Conservation (phyloP, 371 early-diverging fungal genomes). For the Mortierella polycephala region DNA sequence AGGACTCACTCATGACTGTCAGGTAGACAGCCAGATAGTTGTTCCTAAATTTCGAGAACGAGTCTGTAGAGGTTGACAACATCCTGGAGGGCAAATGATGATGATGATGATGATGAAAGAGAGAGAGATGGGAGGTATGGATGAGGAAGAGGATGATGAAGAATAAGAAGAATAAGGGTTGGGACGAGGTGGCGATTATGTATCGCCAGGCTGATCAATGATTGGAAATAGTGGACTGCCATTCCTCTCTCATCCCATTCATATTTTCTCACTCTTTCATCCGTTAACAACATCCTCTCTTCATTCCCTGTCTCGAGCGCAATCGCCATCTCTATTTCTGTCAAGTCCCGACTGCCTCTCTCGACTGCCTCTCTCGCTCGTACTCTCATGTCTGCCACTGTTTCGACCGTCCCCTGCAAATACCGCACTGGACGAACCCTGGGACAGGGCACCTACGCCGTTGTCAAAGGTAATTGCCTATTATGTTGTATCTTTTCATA, state of each 20-base stretch:
- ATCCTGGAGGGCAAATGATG: neutral
- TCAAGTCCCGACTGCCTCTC: neutral
- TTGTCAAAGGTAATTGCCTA: constrained; percentile 71
- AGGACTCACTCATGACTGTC: constrained; percentile 67
- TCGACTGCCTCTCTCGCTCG: neutral
- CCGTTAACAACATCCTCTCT: neutral
- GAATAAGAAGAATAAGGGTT: neutral
- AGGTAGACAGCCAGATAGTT: constrained; percentile 72
- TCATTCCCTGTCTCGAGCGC: neutral
- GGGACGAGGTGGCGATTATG: neutral
- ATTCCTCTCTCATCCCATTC: neutral
- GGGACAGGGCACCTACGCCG: constrained; percentile 77
- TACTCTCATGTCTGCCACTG: constrained; percentile 33
- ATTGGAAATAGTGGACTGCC: neutral
- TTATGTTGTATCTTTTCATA: neutral
- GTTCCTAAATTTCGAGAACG: constrained; percentile 51
- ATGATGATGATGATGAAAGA: neutral
- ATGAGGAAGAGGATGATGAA: neutral
- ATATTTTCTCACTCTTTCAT: neutral
- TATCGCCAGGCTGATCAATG: neutral
- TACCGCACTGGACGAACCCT: constrained; percentile 77
- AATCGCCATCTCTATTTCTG: neutral
- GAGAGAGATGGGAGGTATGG: neutral
- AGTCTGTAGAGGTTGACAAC: constrained; percentile 15
- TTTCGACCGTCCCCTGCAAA: constrained; percentile 68